A percentile compares a stretch with the other conserved stretches of the same genome.
Conservation (phyloP, 2,329 filamentous ascomycete species). For the Fusarium sp. region DNA sequence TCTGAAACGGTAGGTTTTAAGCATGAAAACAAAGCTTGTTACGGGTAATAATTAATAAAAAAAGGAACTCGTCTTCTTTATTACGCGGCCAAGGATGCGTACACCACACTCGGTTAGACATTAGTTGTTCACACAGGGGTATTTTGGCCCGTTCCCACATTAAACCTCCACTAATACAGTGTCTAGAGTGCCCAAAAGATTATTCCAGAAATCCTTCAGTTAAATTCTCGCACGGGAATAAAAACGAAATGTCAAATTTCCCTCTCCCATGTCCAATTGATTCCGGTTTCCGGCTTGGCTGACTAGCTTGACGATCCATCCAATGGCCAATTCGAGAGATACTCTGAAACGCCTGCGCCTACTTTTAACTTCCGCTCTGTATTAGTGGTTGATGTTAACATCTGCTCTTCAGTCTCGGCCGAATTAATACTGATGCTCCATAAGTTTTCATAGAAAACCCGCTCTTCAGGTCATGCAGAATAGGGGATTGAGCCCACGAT, state of each 20-base stretch:
- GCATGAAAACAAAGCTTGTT: constrained; percentile 13
- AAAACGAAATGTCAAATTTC: background rate
- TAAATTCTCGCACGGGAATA: background rate
- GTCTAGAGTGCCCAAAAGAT: background rate
- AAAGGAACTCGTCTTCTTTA: constrained; percentile 6
- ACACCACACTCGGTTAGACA: constrained; percentile 7
- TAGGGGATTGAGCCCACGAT: constrained; percentile 31
- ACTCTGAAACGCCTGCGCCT: constrained; percentile 9
- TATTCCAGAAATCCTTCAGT: constrained; percentile 14
- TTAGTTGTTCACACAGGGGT: constrained; percentile 8
- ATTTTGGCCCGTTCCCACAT: background rate
- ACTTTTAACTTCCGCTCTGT: too few species aligned
- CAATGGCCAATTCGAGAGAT: constrained; percentile 6
- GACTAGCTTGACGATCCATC: constrained; percentile 16
- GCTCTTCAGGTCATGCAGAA: constrained; percentile 34
- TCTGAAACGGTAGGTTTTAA: constrained; percentile 10
- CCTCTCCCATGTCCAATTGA: background rate
- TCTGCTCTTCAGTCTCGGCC: constrained; percentile 14
- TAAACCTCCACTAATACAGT: constrained; percentile 12
- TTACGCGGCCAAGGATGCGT: constrained; percentile 11
- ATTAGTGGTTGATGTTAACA: background rate
- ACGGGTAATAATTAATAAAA: constrained; percentile 10
- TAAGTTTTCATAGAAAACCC: constrained; percentile 14
- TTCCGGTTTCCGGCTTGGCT: constrained; percentile 43
- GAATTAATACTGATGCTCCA: constrained; percentile 30